Evolutionary conservation across 2,329 filamentous ascomycete species (phyloP).

Genomic region (Diplodia mutila): DNA sequence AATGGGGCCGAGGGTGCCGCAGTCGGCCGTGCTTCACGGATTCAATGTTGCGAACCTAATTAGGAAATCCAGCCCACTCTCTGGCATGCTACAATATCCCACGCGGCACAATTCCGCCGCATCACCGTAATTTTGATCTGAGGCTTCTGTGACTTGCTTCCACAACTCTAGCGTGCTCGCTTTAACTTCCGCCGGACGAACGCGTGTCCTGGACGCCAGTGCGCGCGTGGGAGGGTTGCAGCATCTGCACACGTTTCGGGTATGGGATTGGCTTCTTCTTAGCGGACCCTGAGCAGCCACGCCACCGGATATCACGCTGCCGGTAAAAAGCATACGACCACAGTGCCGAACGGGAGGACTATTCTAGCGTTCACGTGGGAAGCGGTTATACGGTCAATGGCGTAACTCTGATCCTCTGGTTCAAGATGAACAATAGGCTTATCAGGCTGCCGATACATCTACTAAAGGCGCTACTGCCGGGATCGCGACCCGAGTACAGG

Average conservation of each 20-base stretch:
- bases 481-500: background rate
- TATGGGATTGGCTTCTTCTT: background rate
- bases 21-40: background rate
- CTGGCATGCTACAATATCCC: background rate
- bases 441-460: background rate
- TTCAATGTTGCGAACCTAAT: background rate
- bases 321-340: slow-evolving; percentile 11
- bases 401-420: background rate
- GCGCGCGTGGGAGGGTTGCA: slow-evolving; percentile 12
- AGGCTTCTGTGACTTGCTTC: background rate
- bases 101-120: slow-evolving; percentile 12
- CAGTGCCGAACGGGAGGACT: background rate
- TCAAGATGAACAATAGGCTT: background rate
- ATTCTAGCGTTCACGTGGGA: background rate
- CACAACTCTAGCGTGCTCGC: background rate
- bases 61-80: background rate
- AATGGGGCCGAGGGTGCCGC: background rate
- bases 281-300: slow-evolving; percentile 15
- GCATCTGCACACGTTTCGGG: background rate
- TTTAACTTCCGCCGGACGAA: background rate
- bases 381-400: background rate
- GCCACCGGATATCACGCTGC: slow-evolving; percentile 11
- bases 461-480: background rate
- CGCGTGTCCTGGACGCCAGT: background rate
- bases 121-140: slow-evolving; percentile 15